phyloP scores from a whole-genome alignment of 139 green algal species.

The Raphidocelis subcapitata region DNA sequence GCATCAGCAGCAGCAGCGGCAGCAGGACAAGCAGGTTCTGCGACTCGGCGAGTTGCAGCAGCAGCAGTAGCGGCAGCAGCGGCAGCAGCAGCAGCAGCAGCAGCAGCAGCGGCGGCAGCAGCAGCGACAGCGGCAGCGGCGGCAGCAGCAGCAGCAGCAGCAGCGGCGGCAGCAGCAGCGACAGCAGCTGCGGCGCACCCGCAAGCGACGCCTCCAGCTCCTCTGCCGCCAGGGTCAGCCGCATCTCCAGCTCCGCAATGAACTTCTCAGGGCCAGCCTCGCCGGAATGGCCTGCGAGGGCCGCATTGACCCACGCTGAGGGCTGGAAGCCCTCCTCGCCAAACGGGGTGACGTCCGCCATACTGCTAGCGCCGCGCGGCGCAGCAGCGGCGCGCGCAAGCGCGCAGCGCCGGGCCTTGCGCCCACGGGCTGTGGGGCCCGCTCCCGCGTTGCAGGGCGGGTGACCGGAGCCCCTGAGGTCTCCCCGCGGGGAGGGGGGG shows the following conservation, averaged over 20 bases:
- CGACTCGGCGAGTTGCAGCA: too few relatives aligned
- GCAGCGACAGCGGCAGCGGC: background rate
- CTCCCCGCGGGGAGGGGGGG: too few relatives aligned
- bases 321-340: conserved; percentile 53
- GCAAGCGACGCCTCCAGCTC: conserved; percentile 65
- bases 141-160: background rate
- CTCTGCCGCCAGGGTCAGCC: conserved; percentile 77
- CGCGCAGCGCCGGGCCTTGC: too few relatives aligned
- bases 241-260: conserved; percentile 81
- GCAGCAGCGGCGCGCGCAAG: too few relatives aligned
- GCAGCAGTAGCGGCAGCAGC: background rate
- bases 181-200: background rate
- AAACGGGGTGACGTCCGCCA: conserved; percentile 55
- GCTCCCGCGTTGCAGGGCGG: too few relatives aligned
- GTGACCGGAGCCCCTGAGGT: too few relatives aligned
- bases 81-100: background rate
- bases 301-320: conserved; percentile 65
- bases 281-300: background rate
- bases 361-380: background rate
- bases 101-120: background rate
- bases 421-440: too few relatives aligned
- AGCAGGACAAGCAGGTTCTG: too few relatives aligned
- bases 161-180: background rate
- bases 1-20: too few relatives aligned
- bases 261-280: conserved; percentile 64